Base-by-base conservation (phyloP, 805 yeast species). In the Danielozyma ontarioensis region DNA sequence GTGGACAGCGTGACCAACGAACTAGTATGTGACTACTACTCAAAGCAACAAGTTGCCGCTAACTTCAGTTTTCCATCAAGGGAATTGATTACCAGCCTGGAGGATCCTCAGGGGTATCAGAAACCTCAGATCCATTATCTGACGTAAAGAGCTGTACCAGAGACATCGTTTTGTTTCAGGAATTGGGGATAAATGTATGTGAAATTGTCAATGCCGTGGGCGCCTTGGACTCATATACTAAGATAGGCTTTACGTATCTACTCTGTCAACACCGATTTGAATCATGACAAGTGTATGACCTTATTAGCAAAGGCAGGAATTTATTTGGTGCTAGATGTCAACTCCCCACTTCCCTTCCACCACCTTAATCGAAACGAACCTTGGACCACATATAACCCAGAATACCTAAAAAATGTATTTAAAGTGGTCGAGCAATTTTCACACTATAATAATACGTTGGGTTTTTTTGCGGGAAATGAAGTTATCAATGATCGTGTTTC, bases 51-150 rank as follows among this genome's bases (percentile, higher is more conserved):
- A n/a, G 6, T 6, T 39, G 40, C 45, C 42, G 45, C 53, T 46
- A 29, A 35, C 29, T 35, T 11, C 32, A 79, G 78, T 89, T 90
- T 51, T 80, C 70, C 46, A 71, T 89, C 24, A 80, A 76, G 56
- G 97, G 97, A 13, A 83, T 90, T 1, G 97, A 90, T 56, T 89
- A 89, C 53, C 97, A 90, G 51, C 97, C 97, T 0, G 97, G 97
- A 7, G 97, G 97, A 0, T 80, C 95, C 0, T 80, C 95, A 0
- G 89, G 80, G 0, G 79, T 78, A 16, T 64, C 64, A n/a, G 57
- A 49, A 3, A 40, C 48, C 5, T 53, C 46, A 7, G 97, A 90
- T 52, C 96, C 96, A 0, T 65, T 90, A 27, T 81, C 95, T 2
- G 81, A 86, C 48, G 70, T 78, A 3, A 60, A 70, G 10, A 50